phyloP scores from a whole-genome alignment of 306 rosid genomes.

The Cucumis hystrix region DNA sequence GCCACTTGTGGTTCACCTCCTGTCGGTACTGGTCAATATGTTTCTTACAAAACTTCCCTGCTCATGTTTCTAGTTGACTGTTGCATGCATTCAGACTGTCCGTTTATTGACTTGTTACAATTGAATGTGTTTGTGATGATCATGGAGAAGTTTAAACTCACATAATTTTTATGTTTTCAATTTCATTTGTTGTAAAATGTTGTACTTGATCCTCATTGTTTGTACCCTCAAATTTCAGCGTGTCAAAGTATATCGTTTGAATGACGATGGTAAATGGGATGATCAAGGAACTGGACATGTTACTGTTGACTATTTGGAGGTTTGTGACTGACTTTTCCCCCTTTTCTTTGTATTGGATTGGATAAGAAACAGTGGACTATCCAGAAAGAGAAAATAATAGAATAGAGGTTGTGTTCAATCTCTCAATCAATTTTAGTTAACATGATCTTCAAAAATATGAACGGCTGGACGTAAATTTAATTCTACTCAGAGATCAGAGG shows the following conservation, averaged over 20 bases:
- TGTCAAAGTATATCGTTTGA: constrained; percentile 88
- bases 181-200: background rate
- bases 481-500: constrained; percentile 69
- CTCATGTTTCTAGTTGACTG: background rate
- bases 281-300: constrained; percentile 97
- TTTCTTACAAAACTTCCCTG: background rate
- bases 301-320: constrained; percentile 85
- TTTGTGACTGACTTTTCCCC: constrained; percentile 10
- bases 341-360: background rate
- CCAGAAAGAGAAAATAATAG: background rate
- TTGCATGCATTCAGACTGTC: background rate
- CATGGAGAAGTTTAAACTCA: background rate
- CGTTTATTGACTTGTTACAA: background rate
- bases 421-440: constrained; percentile 2
- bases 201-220: background rate
- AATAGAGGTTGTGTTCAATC: background rate
- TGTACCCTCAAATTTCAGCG: constrained; percentile 46
- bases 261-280: constrained; percentile 95
- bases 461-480: constrained; percentile 8
- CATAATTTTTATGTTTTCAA: background rate
- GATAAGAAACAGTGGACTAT: background rate
- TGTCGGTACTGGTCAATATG: background rate
- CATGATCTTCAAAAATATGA: background rate
- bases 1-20: background rate
- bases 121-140: background rate